These are phyloP conservation scores for Pseudogymnoascus pannorum DNA, from an alignment of 2,329 filamentous ascomycete genomes.

Conservation along the genomic window DNA sequence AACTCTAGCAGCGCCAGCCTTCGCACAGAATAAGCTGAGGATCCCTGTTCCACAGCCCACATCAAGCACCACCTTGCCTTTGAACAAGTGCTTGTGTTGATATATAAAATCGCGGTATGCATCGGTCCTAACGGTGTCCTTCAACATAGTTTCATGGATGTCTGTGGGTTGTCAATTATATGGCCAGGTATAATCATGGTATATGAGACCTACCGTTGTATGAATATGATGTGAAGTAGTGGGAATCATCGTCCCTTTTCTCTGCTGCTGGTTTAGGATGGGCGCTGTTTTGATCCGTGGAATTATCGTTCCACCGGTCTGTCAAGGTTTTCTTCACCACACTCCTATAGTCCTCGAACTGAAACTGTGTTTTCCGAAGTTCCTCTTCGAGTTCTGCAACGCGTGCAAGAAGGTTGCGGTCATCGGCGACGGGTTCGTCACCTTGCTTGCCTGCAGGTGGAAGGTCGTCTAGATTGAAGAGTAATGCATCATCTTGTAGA, in stretches of 20 bases:
- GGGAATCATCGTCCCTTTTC: slow-evolving; percentile 45
- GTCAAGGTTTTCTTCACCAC: slow-evolving; percentile 34
- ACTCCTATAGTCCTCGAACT: slow-evolving; percentile 34
- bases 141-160: slow-evolving; percentile 94
- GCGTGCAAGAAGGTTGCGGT: slow-evolving; percentile 24
- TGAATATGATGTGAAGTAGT: slow-evolving; percentile 59
- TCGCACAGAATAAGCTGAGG: slow-evolving; percentile 88
- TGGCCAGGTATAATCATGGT: background rate
- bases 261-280: slow-evolving; percentile 42
- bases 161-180: slow-evolving; percentile 39
- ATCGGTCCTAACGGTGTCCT: slow-evolving; percentile 80
- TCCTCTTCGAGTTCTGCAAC: slow-evolving; percentile 34
- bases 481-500: slow-evolving; percentile 79
- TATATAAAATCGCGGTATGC: slow-evolving; percentile 95
- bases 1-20: slow-evolving; percentile 77
- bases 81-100: slow-evolving; percentile 79
- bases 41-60: slow-evolving; percentile 87
- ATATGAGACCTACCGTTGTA: slow-evolving; percentile 48
- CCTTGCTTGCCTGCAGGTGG: slow-evolving; percentile 33
- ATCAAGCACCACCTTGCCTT: slow-evolving; percentile 79
- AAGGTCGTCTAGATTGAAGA: slow-evolving; percentile 82
- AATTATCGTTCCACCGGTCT: slow-evolving; percentile 32
- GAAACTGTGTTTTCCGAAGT: slow-evolving; percentile 31
- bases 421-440: slow-evolving; percentile 28
- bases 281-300: slow-evolving; percentile 29